Evolutionary conservation across 2,329 filamentous ascomycete genomes (phyloP), one percentile per base, ranked within the genome.

Genomic region (Samsoniella hepiali): DNA sequence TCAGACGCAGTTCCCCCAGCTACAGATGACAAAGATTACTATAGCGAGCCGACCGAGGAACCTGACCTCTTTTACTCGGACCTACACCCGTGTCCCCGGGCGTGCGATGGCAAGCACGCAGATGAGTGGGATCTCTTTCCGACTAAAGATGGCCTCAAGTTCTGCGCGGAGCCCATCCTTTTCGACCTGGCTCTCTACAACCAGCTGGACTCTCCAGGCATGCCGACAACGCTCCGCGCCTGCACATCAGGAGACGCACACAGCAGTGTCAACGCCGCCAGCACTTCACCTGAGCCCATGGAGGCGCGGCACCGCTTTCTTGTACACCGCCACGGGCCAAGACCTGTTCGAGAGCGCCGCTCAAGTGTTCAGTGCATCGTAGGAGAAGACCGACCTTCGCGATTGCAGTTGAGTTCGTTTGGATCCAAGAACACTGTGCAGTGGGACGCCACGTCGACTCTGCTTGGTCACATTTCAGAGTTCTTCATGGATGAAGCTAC

Each of bases 181-280:
- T 17, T 56, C 13, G 54, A 56, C 29, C 8, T 56, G 2, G 36
- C 54, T 22, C 54, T 56, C 3, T 56, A 56, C 54, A 56, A 56
- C 40, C 54, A 36, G 27, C 27, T 56, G 11, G 36, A 45, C 15
- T 36, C 27, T n/a, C 2, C 22, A 38, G 38, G 10, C 4, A 56
- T 34, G n/a, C 2, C 27, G 10, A 42, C 38, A 32, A 27, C 15
- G 17, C 27, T 56, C 8, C 54, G 54, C 34, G 54, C 38, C 36
- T 56, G 54, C 54, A 56, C 54, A 29, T n/a, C 31, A 42, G 54
- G 54, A 22, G 40, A 56, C 40, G 54, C 54, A 22, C 42, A 56
- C 22, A 42, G 36, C 5, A 36, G 38, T 3, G 54, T 44, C 54
- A 56, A 56, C 27, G 54, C 38, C 38, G 36, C 38, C 32, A 17